phyloP scores from a whole-genome alignment of 2,329 filamentous ascomycete genomes.

The Tolypocladium inflatum region DNA sequence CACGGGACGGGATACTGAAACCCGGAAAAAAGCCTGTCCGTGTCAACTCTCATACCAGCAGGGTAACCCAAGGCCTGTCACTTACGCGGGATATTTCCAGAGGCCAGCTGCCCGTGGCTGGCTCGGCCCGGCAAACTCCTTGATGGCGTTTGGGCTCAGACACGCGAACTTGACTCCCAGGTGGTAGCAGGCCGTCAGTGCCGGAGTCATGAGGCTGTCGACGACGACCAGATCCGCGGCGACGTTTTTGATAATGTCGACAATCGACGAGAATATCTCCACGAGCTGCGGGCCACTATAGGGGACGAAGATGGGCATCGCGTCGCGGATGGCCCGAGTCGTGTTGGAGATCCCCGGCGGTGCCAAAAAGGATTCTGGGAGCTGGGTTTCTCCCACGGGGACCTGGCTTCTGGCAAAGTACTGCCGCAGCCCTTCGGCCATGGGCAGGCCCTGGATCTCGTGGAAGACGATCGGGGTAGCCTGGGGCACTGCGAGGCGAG shows the following conservation, averaged over 20 bases:
- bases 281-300: constrained; percentile 26
- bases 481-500: background rate
- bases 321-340: constrained; percentile 21
- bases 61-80: background rate
- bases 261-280: constrained; percentile 24
- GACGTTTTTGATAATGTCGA: constrained; percentile 25
- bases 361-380: constrained; percentile 3
- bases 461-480: constrained; percentile 17
- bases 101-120: constrained; percentile 25
- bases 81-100: constrained; percentile 29
- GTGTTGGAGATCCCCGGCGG: constrained; percentile 9
- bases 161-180: constrained; percentile 22
- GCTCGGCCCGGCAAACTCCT: constrained; percentile 26
- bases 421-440: constrained; percentile 6
- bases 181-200: constrained; percentile 29
- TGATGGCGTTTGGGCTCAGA: constrained; percentile 33
- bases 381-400: background rate
- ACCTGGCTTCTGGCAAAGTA: background rate
- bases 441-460: constrained; percentile 10
- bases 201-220: constrained; percentile 34
- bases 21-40: constrained; percentile 29
- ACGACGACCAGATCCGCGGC: constrained; percentile 29
- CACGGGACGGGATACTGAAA: constrained; percentile 36
- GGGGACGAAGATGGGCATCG: constrained; percentile 12
- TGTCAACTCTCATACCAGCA: background rate